These are phyloP conservation scores for Bjerkandera adusta DNA, from an alignment of 1,284 basidiomycete species.

Conservation along the genomic window DNA sequence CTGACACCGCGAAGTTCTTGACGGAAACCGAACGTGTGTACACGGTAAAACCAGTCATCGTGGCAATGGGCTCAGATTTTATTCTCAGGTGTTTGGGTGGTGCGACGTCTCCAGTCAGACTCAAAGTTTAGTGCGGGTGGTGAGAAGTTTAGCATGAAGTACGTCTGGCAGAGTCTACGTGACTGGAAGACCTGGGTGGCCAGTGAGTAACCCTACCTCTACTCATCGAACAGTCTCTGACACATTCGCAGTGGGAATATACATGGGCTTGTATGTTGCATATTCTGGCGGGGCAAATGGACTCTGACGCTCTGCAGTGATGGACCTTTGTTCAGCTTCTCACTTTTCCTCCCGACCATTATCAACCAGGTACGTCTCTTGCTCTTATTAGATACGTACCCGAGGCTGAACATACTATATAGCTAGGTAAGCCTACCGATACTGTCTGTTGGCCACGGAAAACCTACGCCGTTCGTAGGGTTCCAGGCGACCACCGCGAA, in stretches of 20 bases:
- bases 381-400: slow-evolving; percentile 38
- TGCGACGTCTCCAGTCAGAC: slow-evolving; percentile 46
- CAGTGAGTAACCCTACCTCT: slow-evolving; percentile 29
- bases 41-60: not conserved
- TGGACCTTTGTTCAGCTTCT: slow-evolving; percentile 53
- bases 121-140: slow-evolving; percentile 48
- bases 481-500: slow-evolving; percentile 51
- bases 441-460: no score
- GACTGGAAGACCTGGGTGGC: slow-evolving; percentile 55
- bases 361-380: slow-evolving; percentile 39
- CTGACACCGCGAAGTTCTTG: slow-evolving; percentile 57
- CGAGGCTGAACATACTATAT: slow-evolving; percentile 1
- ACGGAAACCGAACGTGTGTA: slow-evolving; percentile 43
- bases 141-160: slow-evolving; percentile 43
- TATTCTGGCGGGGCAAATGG: not conserved
- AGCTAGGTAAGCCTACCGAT: not conserved
- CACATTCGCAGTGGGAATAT: slow-evolving; percentile 38
- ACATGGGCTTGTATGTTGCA: slow-evolving; percentile 42
- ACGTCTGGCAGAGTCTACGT: slow-evolving; percentile 43
- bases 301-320: slow-evolving; percentile 29
- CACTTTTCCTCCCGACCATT: slow-evolving; percentile 54
- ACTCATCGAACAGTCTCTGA: not conserved
- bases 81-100: slow-evolving; percentile 40
- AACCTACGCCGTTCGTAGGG: slow-evolving; percentile 24
- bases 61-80: not conserved